These are phyloP conservation scores for Cucurbita maxima DNA, from an alignment of 306 rosid genomes.

Conservation along the genomic window DNA sequence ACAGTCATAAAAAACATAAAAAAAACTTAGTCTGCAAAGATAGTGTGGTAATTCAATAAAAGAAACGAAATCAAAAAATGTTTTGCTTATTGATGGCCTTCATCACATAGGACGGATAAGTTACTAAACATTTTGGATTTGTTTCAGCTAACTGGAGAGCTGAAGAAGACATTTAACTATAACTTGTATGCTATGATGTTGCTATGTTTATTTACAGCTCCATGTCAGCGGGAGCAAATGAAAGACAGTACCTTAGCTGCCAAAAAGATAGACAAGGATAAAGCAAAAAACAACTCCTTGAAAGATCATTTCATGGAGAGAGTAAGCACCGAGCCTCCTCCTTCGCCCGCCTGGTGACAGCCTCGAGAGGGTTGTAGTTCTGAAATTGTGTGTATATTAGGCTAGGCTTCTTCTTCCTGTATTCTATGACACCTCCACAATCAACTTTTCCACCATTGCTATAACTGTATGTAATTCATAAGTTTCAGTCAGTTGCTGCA, in stretches of 20 bases:
- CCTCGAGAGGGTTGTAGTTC: not conserved
- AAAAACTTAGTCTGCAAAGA: too few species aligned
- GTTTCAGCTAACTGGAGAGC: not conserved
- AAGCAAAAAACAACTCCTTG: not conserved
- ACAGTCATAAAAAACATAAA: too few species aligned
- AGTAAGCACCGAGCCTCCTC: not conserved
- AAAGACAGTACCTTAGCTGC: conserved; percentile 19
- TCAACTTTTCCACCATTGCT: not conserved
- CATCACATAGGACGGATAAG: not conserved
- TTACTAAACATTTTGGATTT: not conserved
- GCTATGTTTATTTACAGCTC: conserved; percentile 35
- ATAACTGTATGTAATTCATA: not conserved
- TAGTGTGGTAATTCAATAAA: not conserved
- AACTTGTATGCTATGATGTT: conserved; percentile 12
- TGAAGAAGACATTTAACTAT: not conserved
- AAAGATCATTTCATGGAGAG: not conserved
- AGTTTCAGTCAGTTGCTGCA: not conserved
- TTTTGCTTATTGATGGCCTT: not conserved
- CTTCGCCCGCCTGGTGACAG: not conserved
- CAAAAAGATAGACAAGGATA: conserved; percentile 11
- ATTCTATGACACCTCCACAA: not conserved
- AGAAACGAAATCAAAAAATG: not conserved
- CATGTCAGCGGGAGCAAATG: conserved; percentile 13
- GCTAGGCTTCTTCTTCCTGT: conserved; percentile 3
- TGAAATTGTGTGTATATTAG: not conserved